Evolutionary conservation across 331 rosid species (phyloP).

Genomic region (Cydonia oblonga): DNA sequence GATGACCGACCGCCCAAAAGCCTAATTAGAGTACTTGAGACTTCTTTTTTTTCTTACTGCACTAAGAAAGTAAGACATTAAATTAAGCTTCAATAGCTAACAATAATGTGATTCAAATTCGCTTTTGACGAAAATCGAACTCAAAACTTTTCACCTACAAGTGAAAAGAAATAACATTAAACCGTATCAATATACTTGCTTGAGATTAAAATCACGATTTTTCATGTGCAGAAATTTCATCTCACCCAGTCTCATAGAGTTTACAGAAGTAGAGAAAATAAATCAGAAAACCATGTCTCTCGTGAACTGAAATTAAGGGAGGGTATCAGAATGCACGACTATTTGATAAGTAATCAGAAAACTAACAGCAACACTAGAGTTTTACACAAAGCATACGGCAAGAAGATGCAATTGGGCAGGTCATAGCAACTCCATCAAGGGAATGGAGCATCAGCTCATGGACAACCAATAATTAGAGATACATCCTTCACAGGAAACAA

Average conservation of each 20-base stretch:
- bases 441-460: neutral
- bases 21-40: too few relatives aligned
- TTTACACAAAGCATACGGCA: neutral
- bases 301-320: neutral
- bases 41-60: too few relatives aligned
- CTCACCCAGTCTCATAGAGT: neutral
- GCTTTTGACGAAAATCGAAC: fast-evolving
- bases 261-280: neutral
- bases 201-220: too few relatives aligned
- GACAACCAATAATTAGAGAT: neutral
- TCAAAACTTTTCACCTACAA: too few relatives aligned
- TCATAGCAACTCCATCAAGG: neutral
- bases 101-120: too few relatives aligned
- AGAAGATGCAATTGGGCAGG: too few relatives aligned
- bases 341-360: constrained; percentile 5
- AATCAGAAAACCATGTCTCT: neutral
- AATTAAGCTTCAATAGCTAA: too few relatives aligned
- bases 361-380: neutral
- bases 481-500: neutral
- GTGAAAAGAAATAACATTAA: fast-evolving
- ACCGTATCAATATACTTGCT: too few relatives aligned
- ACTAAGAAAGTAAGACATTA: fast-evolving
- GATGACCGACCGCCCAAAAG: too few relatives aligned
- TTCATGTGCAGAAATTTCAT: neutral
- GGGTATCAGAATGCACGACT: neutral